Evolutionary conservation across 2,329 filamentous ascomycete genomes (phyloP).

Genomic region (Ascochyta fabae): DNA sequence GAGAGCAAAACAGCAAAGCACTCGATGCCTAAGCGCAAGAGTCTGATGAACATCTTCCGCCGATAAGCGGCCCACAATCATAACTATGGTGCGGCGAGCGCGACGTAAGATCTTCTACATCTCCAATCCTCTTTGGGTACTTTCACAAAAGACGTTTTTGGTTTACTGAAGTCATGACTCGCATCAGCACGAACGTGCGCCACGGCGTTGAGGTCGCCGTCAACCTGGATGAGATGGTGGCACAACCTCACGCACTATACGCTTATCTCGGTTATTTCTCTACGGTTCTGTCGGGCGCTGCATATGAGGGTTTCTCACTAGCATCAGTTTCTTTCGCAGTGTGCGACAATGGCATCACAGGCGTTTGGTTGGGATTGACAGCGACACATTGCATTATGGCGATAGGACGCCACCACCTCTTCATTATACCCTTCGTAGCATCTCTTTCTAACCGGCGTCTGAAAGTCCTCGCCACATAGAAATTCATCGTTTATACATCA

Average conservation of each 20-base stretch:
- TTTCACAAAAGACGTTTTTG: not conserved
- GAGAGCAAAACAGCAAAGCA: slow-evolving; percentile 36
- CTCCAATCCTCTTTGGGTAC: not conserved
- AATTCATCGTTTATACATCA: slow-evolving; percentile 1
- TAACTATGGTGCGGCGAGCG: not conserved
- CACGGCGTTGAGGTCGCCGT: slow-evolving; percentile 8
- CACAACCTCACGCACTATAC: not conserved
- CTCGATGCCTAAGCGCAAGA: slow-evolving; percentile 56
- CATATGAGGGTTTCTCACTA: not conserved
- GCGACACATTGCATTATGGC: slow-evolving; percentile 15
- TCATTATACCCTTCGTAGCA: slow-evolving; percentile 18
- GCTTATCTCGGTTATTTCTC: not conserved
- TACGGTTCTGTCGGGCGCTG: slow-evolving; percentile 2
- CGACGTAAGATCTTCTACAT: not conserved
- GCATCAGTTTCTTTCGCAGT: slow-evolving; percentile 7
- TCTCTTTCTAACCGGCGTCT: slow-evolving; percentile 3
- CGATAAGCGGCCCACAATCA: slow-evolving; percentile 21
- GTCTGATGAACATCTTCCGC: slow-evolving; percentile 54
- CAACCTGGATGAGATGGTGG: not conserved
- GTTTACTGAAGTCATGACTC: slow-evolving; percentile 10
- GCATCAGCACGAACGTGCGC: slow-evolving; percentile 7
- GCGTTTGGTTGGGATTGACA: slow-evolving; percentile 16
- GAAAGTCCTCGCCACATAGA: slow-evolving; percentile 10
- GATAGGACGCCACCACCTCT: slow-evolving; percentile 10
- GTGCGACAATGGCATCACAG: slow-evolving; percentile 13